These are phyloP conservation scores for Leccinum uliginosum DNA, from an alignment of 768 basidiomycete genomes.

Conservation along the genomic window DNA sequence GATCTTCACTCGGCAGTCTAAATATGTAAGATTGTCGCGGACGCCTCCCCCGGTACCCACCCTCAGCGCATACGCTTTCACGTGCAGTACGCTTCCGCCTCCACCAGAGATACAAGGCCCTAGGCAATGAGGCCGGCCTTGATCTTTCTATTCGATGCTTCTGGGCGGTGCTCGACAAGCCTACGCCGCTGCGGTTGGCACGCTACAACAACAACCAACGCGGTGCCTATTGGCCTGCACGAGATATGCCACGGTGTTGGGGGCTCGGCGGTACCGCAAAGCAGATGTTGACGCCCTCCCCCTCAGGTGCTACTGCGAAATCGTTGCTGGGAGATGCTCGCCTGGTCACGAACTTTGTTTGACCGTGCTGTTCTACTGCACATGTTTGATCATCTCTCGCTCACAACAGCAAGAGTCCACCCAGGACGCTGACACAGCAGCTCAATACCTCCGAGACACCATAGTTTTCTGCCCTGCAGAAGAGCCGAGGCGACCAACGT, in stretches of 20 bases:
- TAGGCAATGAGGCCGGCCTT: constrained; percentile 16
- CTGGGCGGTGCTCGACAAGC: constrained; percentile 1
- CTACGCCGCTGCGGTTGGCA: constrained; percentile 9
- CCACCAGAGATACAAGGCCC: constrained; percentile 8
- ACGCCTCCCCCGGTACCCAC: constrained; percentile 3
- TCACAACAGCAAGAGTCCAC: constrained; percentile 10
- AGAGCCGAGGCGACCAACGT: background rate
- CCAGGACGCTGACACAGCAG: constrained; percentile 15
- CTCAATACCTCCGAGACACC: constrained; percentile 7
- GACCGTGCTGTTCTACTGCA: background rate
- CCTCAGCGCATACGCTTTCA: constrained; percentile 11
- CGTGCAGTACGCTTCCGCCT: constrained; percentile 20
- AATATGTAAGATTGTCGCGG: constrained; percentile 1
- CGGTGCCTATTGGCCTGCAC: constrained; percentile 4
- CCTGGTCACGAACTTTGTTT: constrained; percentile 4
- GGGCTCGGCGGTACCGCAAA: constrained; percentile 4
- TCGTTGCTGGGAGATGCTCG: constrained; percentile 3
- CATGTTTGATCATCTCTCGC: constrained; percentile 10
- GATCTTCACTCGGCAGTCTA: constrained; percentile 15
- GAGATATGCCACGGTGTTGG: constrained; percentile 6
- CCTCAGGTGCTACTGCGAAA: constrained; percentile 6
- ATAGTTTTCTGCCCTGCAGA: constrained; percentile 5
- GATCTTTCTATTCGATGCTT: constrained; percentile 15
- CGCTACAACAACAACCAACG: background rate
- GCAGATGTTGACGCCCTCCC: constrained; percentile 14